Percentiles rank a stretch among this genome's conserved stretches.
Conservation (phyloP, 2,329 filamentous ascomycete species). For the Aureobasidium sp. region DNA sequence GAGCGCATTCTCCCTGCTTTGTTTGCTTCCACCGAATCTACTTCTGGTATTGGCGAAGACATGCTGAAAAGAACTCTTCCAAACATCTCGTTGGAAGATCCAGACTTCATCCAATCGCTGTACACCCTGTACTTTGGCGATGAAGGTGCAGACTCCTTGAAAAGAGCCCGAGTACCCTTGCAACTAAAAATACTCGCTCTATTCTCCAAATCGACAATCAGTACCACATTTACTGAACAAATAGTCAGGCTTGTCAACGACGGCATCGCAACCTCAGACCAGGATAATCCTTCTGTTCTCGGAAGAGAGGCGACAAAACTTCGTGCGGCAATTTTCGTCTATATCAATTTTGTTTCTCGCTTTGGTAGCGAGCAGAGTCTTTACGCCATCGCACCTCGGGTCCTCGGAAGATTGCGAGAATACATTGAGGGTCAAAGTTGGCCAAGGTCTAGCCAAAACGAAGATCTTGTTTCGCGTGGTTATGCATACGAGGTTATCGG, state of each 20-base stretch:
- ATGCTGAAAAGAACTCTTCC: slow-evolving; percentile 70
- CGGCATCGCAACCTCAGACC: slow-evolving; percentile 44
- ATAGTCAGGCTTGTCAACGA: slow-evolving; percentile 64
- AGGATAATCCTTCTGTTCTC: slow-evolving; percentile 35
- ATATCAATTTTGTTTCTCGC: slow-evolving; percentile 78
- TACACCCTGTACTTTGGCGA: slow-evolving; percentile 68
- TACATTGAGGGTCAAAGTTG: slow-evolving; percentile 79
- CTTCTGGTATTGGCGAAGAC: slow-evolving; percentile 81
- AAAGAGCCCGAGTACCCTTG: slow-evolving; percentile 57
- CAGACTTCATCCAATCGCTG: slow-evolving; percentile 54
- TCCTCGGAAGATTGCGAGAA: slow-evolving; percentile 61
- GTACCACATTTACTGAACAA: slow-evolving; percentile 61
- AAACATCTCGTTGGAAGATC: slow-evolving; percentile 65
- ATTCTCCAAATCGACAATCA: slow-evolving; percentile 67
- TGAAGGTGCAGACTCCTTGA: slow-evolving; percentile 34
- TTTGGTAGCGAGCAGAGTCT: slow-evolving; percentile 59
- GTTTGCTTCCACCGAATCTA: slow-evolving; percentile 73
- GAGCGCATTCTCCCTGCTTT: slow-evolving; percentile 80
- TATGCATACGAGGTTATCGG: slow-evolving; percentile 90
- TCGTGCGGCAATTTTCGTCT: slow-evolving; percentile 74
- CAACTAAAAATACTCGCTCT: slow-evolving; percentile 70
- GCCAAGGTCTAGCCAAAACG: slow-evolving; percentile 55
- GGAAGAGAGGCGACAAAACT: slow-evolving; percentile 73
- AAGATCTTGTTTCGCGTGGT: slow-evolving; percentile 61
- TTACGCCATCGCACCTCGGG: slow-evolving; percentile 56